These are phyloP conservation scores for Aureobasidium sp. DNA, from an alignment of 2,329 filamentous ascomycete species.

Conservation along the genomic window DNA sequence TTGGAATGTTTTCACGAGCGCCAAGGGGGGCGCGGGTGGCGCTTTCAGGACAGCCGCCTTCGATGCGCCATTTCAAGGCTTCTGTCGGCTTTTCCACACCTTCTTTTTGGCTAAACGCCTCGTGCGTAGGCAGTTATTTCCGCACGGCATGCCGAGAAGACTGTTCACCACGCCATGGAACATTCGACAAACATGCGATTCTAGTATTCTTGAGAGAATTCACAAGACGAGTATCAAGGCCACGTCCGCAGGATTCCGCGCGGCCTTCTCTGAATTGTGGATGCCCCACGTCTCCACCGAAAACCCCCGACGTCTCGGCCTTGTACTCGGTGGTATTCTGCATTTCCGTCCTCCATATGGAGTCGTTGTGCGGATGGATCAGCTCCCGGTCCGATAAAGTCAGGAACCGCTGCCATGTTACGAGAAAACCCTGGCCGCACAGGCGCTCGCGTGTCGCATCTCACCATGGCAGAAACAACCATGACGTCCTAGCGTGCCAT, in stretches of 20 bases:
- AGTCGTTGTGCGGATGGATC: constrained; percentile 1
- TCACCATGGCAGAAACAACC: constrained; percentile 1
- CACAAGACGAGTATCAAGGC: background rate
- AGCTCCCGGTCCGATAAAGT: background rate
- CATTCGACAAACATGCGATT: too few relatives aligned
- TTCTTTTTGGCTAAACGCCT: background rate
- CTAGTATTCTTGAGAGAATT: background rate
- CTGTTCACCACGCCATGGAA: background rate
- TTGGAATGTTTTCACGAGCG: constrained; percentile 1
- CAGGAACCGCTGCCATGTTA: background rate
- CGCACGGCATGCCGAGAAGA: background rate
- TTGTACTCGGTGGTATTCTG: constrained; percentile 9
- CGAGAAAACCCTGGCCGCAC: background rate
- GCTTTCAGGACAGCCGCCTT: background rate
- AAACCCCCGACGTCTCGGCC: constrained; percentile 8
- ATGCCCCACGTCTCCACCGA: constrained; percentile 10
- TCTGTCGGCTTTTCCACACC: background rate
- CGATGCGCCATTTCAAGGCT: background rate
- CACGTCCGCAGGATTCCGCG: background rate
- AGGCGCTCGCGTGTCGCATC: constrained; percentile 1
- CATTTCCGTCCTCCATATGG: constrained; percentile 1
- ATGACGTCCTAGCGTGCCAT: constrained; percentile 13
- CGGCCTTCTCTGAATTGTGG: background rate
- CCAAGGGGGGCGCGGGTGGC: constrained; percentile 2
- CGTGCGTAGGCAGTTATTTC: background rate